Base-by-base conservation (phyloP, 1,284 basidiomycete species). In the Abortiporus biennis region DNA sequence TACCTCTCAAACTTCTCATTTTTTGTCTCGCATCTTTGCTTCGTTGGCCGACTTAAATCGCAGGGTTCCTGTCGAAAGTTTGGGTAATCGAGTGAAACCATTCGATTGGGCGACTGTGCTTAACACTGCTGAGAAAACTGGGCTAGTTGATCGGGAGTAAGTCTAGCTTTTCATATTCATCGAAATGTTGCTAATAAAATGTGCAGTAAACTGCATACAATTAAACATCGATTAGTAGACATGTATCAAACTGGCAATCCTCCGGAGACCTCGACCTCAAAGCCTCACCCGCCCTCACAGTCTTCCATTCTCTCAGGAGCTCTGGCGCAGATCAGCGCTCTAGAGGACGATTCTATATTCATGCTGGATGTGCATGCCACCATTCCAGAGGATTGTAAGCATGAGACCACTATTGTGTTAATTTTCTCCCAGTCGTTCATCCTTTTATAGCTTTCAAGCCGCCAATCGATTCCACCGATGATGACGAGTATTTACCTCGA, bases 41-140 rank as follows among this genome's bases (percentile, higher is more conserved):
- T 6, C 21, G 6, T 17, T 61, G 20, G 46, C 48, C 16, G 47
- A 47, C 15, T 45, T 63, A 22, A 52, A 67, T 2, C 56, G 56
- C 23, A n/a, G n/a, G n/a, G n/a, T n/a, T n/a, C 61, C 64, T 3
- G 56, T 69, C 3, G 62, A 69, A 5, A 54, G 58, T 6, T 65
- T 72, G 64, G 74, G 75, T 47, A 70, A 75, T 44, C 67, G 77
- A 2, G 58, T 76, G 19, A 63, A 64, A 22, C 74, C 76, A 3
- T 56, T 78, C 16, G 58, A 58, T 16, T 80, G 78, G 77, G 63
- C 67, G 27, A 60, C 58, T 21, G 67, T 79, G 11, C 57, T 79
- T 9, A 64, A 70, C 17, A 61, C 71, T 16, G 61, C 70, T 9
- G 63, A 61, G 27, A 57, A 63, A 2, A 62, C 61, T 51, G 66